Percentiles rank a stretch among this genome's conserved stretches.
phyloP scores from a whole-genome alignment of 345 rosid genomes.

The Cardamine chenopodiifolia region DNA sequence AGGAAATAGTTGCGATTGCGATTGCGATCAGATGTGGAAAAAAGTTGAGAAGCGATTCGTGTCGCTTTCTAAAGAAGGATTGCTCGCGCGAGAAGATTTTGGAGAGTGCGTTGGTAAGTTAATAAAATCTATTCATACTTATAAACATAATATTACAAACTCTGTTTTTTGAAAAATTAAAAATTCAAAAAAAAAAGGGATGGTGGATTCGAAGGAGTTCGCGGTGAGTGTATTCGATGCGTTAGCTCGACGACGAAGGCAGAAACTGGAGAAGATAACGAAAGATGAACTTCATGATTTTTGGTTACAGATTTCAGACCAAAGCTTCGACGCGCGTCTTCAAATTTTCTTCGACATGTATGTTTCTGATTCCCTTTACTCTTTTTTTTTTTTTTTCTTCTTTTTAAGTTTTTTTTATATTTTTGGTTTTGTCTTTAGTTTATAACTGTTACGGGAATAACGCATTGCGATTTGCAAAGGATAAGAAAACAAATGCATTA shows the following conservation, averaged over 20 bases:
- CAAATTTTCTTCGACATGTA: conserved; percentile 97
- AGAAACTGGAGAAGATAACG: conserved; percentile 58
- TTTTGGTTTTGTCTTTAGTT: conserved; percentile 26
- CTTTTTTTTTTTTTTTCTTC: no score
- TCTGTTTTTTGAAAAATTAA: not conserved
- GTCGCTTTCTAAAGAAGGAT: conserved; percentile 59
- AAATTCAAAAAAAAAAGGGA: conserved; percentile 49
- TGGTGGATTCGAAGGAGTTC: conserved; percentile 90
- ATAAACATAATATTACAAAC: not conserved
- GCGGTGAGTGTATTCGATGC: conserved; percentile 85
- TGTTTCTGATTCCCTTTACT: conserved; percentile 2
- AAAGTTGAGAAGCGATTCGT: conserved; percentile 67
- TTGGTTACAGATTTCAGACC: conserved; percentile 86
- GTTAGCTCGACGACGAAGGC: conserved; percentile 64
- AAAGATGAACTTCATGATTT: conserved; percentile 86
- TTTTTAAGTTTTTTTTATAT: no score
- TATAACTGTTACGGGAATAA: conserved; percentile 36
- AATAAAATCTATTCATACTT: not conserved
- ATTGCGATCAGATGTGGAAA: conserved; percentile 66
- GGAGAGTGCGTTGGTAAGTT: conserved; percentile 85
- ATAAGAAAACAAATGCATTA: conserved; percentile 31
- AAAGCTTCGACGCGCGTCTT: conserved; percentile 94
- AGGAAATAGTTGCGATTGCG: conserved; percentile 50
- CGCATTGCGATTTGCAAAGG: conserved; percentile 22
- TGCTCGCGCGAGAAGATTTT: conserved; percentile 83